Evolutionary conservation across 129 eudicot species (phyloP).

Genomic region (Tagetes patula): DNA sequence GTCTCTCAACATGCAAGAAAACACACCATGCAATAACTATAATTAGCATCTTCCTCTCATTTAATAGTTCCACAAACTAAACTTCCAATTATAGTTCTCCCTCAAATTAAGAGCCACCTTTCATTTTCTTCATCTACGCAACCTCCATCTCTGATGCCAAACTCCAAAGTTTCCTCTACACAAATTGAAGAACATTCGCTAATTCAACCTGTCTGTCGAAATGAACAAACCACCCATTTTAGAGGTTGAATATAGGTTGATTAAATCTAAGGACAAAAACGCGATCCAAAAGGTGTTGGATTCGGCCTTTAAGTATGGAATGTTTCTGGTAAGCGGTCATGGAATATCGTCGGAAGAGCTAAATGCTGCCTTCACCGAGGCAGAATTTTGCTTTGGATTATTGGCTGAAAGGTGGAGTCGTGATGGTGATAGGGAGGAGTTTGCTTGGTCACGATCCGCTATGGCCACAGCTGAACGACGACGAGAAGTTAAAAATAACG

Average conservation of each 20-base stretch:
- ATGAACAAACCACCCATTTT: constrained; percentile 37
- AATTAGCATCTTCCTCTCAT: constrained; percentile 15
- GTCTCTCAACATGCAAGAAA: constrained; percentile 5
- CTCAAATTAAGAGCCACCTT: constrained; percentile 31
- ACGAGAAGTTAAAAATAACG: constrained; percentile 34
- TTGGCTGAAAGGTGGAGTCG: constrained; percentile 45
- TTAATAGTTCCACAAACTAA: constrained; percentile 1
- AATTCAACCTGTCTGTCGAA: constrained; percentile 43
- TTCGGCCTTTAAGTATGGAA: constrained; percentile 53
- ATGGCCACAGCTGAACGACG: constrained; percentile 33
- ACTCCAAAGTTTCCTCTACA: constrained; percentile 43
- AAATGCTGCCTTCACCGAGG: constrained; percentile 37
- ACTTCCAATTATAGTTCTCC: constrained; percentile 27
- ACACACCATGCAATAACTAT: constrained; percentile 30
- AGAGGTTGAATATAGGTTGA: constrained; percentile 39
- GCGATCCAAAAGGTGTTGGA: constrained; percentile 41
- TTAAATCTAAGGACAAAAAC: constrained; percentile 38
- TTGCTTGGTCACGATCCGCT: constrained; percentile 51
- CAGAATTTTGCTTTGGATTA: constrained; percentile 45
- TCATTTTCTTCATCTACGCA: constrained; percentile 31
- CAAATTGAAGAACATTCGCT: constrained; percentile 41
- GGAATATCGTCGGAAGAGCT: constrained; percentile 57
- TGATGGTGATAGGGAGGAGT: constrained; percentile 60
- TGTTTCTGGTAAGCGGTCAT: constrained; percentile 46
- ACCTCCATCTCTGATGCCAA: constrained; percentile 74